These are phyloP conservation scores for Carex parvula DNA, from an alignment of 176 grass and related monocot species.

Conservation along the genomic window DNA sequence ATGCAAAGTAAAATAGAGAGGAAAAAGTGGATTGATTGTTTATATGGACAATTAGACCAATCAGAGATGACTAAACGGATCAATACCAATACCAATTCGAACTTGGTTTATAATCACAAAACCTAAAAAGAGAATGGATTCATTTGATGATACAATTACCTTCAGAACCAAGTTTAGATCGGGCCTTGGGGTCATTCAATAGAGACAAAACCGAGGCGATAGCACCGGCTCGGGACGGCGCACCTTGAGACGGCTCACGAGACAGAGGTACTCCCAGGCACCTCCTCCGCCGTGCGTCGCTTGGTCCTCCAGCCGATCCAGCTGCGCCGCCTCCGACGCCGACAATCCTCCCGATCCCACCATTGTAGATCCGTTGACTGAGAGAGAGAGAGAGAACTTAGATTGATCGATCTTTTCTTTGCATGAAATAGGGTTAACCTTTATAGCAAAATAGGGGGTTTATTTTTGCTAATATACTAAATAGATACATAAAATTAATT, in stretches of 20 bases:
- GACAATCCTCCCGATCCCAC: conserved; percentile 39
- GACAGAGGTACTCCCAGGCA: conserved; percentile 87
- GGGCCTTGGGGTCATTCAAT: conserved; percentile 73
- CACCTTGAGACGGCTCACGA: conserved; percentile 73
- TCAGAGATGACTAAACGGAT: neutral
- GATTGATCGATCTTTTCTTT: neutral
- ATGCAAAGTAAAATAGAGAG: neutral
- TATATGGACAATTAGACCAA: neutral
- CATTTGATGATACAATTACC: conserved; percentile 32
- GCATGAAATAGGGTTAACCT: no score
- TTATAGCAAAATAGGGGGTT: neutral
- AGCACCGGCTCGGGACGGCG: conserved; percentile 79
- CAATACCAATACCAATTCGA: neutral
- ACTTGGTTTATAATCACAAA: neutral
- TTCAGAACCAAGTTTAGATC: conserved; percentile 73
- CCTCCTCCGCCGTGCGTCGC: conserved; percentile 86
- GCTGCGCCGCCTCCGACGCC: conserved; percentile 50
- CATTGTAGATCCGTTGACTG: conserved; percentile 31
- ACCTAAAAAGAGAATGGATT: neutral
- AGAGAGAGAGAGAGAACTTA: neutral
- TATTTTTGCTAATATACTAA: neutral
- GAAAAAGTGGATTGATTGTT: neutral
- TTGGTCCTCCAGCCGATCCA: conserved; percentile 79
- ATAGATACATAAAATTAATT: neutral
- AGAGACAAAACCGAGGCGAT: conserved; percentile 63